Conservation (phyloP, 1,284 basidiomycete species). For the Moniliella sp. region DNA sequence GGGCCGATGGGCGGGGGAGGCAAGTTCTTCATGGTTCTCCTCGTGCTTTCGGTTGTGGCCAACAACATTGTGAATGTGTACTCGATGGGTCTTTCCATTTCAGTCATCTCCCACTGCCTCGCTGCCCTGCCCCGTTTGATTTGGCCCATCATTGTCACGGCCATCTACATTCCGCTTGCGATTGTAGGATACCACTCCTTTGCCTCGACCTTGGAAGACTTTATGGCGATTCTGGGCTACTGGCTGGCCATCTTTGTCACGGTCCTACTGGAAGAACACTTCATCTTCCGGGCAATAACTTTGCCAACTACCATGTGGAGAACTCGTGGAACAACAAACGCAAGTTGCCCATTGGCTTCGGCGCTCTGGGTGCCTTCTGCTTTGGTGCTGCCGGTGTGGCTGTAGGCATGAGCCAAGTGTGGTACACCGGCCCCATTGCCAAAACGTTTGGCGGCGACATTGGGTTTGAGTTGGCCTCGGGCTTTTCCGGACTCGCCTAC, state of each 20-base stretch:
- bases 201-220: constrained; percentile 41
- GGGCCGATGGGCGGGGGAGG: too few relatives aligned
- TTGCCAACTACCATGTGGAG: constrained; percentile 40
- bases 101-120: constrained; percentile 45
- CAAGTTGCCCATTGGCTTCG: too few relatives aligned
- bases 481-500: constrained; percentile 22
- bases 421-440: constrained; percentile 26
- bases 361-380: too few relatives aligned
- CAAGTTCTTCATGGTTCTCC: too few relatives aligned
- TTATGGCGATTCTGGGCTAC: constrained; percentile 44
- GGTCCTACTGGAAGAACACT: constrained; percentile 44
- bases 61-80: constrained; percentile 61
- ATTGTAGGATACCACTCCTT: constrained; percentile 47
- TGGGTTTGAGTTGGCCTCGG: constrained; percentile 33
- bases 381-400: constrained; percentile 5
- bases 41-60: constrained; percentile 41
- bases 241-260: constrained; percentile 47
- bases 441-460: constrained; percentile 28
- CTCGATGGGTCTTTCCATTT: constrained; percentile 56
- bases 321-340: constrained; percentile 41
- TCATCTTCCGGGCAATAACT: constrained; percentile 40
- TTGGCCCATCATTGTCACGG: constrained; percentile 58
- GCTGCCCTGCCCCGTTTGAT: constrained; percentile 54
- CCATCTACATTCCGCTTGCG: constrained; percentile 47
- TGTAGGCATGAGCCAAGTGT: constrained; percentile 4